Evolutionary conservation across 805 yeast species (phyloP), one percentile per base, ranked within the genome.

Genomic region (Vanderwaltozyma polyspora): DNA sequence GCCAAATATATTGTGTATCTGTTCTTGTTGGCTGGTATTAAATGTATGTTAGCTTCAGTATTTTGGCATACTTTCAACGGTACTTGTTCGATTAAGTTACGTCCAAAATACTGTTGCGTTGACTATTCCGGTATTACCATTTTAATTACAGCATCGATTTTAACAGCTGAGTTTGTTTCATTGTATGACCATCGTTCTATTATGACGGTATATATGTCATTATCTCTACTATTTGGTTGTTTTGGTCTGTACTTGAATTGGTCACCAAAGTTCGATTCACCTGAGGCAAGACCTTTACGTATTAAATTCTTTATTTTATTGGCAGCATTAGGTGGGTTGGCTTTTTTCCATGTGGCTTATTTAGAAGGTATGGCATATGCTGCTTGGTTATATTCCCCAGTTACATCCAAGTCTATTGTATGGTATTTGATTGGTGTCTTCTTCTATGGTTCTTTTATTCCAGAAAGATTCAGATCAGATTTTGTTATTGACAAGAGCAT

Each of bases 61-160:
- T 60, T 79, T 28, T 89, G 96, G 96, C 98, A 89, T 59, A 82
- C 96, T 3, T 87, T 85, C 59, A 74, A 80, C 39, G 77, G 85
- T 41, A 81, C 85, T 43, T 74, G 89, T 13, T 68, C 69, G 33
- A 57, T 80, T 29, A 49, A 63, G 15, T 55, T 75, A 42, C 70
- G 95, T 53, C 68, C 76, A 43, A 71, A 74, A 34, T 84, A 82
- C 60, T 95, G 95, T 0, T 91, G 98, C 57, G 75, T 87, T 28
- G 98, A 89, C 62, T 89, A 89, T 58, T 79, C 94, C 6, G 98
- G 98, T 2, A 89, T 89, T 45, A 85, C 96, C 0, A 70, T 86
- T 11, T 63, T 91, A 43, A 87, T 89, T 46, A 80, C 95, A 0
- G 89, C 94, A 12, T 82, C 95, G 3, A 80, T 91, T 30, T 63